These are phyloP conservation scores for Stevia rebaudiana DNA, from an alignment of 140 eudicot species.

Conservation along the genomic window DNA sequence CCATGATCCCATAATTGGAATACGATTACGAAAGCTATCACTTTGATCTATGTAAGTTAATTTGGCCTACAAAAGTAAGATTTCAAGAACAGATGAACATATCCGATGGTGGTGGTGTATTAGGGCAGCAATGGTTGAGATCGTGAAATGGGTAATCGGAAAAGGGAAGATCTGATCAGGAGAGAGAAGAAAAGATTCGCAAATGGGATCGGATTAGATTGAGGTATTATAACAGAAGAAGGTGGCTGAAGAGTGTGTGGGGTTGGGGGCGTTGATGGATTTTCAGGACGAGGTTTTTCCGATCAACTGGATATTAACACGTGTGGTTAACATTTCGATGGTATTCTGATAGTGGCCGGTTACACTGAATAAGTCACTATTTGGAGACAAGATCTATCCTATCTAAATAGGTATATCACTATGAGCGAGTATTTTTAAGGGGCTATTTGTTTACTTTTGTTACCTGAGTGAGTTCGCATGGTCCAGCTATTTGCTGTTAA, in stretches of 20 bases:
- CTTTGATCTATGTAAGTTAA: too few relatives aligned
- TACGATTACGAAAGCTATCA: too few relatives aligned
- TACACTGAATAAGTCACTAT: neutral
- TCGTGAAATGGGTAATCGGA: neutral
- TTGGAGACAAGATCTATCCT: too few relatives aligned
- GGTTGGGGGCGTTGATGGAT: constrained; percentile 24
- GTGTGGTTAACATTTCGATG: constrained; percentile 29
- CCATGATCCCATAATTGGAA: too few relatives aligned
- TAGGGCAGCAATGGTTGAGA: neutral
- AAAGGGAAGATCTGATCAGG: constrained; percentile 8
- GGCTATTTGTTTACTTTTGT: too few relatives aligned
- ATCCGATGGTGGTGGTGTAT: too few relatives aligned
- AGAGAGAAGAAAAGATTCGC: constrained; percentile 20
- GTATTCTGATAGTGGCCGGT: neutral
- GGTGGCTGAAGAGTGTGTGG: neutral
- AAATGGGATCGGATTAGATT: constrained; percentile 6
- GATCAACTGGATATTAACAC: constrained; percentile 23
- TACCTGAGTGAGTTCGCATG: too few relatives aligned
- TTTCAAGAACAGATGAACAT: too few relatives aligned
- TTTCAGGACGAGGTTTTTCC: constrained; percentile 25
- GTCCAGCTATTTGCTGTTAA: too few relatives aligned
- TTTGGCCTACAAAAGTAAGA: too few relatives aligned
- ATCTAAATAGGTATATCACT: too few relatives aligned
- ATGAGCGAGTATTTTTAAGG: too few relatives aligned
- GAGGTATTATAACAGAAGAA: neutral